Evolutionary conservation across 75 land plant species (phyloP), one percentile per base, ranked within the genome.

Genomic region (Pinus albicaulis): DNA sequence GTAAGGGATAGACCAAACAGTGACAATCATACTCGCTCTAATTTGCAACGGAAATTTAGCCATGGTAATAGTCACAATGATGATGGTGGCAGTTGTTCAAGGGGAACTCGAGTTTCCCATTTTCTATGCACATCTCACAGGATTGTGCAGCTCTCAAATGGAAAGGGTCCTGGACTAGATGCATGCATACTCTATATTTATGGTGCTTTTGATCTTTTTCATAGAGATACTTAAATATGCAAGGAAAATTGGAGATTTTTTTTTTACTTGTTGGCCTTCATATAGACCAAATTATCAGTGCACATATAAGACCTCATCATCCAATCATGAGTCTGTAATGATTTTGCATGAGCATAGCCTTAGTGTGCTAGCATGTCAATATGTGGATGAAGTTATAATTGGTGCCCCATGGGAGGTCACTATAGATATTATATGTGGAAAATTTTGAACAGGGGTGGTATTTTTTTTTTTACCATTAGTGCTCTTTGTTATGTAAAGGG

Each of bases 71-170:
- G 77, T 72, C 86, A 86, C 26, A 87, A 86, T 71, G 17, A 81
- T 81, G 94, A 90, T 34, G 86, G 90, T 56, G 89, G 80, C 7
- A 55, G 53, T 23, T 79, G 83, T 65, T 84, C 85, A 13, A 80
- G 81, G 78, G 90, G 84, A 73, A 96, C 98, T 55, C 86, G 92
- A 3, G 76, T 96, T 58, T 94, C 99, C 55, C 98, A 96, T 81
- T 96, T 96, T 74, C 72, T 96, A 25, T 98, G 98, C 24, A 96
- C 99, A 23, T 94, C 99, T 71, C 86, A 98, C 36, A 84, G 99
- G 82, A 96, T 94, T 81, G 99, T 96, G 52, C 99, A 96, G 83
- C 94, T 96, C 62, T 96, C 99, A n/a, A 96, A 96, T 80, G 93
- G 95, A 28, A 96, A 90, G 98, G 98, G 95, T 4, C 92, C 99